Base-by-base conservation (phyloP, 306 rosid genomes). In the Castanea sativa region DNA sequence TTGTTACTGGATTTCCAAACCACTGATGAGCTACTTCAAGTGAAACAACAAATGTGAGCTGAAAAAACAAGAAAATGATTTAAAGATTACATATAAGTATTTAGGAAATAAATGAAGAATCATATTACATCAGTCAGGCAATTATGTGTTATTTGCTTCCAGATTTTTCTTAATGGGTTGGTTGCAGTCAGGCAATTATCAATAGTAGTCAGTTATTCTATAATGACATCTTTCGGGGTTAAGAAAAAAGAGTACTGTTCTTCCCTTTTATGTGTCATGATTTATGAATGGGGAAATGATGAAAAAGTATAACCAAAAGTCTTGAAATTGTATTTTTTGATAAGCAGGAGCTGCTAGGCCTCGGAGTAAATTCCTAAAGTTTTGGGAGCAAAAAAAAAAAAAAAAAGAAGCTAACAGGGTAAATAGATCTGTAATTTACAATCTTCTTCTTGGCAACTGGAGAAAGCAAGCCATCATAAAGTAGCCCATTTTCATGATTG, bases 1-100 rank as follows among this genome's bases (percentile, higher is more conserved):
- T 89, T 12, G 93, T 89, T 55, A 91, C 91, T 57, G 87, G 80
- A 82, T 91, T 91, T 35, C 96, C 96, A 82, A 91, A 89, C 93
- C 96, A 91, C n/a, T 89, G 88, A 73, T 89, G 93, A 32, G 91
- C 89, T 43, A 87, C 88, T 87, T 89, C 95, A 53, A 85, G 90
- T 25, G 95, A 86, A 80, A 83, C 83, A 57, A 58, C 85, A 59
- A 79, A 79, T 74, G 88, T 78, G 41, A 80, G 78, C 91, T 86
- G 61, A 51, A 73, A 81, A 69, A 79, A 73, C 49, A 82, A 61
- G 72, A 76, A 53, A 5, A 30, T 30, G 43, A 30, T 16, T 30
- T 30, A 30, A 64, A 29, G 45, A 30, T 29, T 20, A 64, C 16
- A 64, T 30, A 64, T 20, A 64, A 16, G 20, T 16, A 29, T 29